Base-by-base conservation (phyloP, 1,284 basidiomycete species). In the Ceratobasidium sp. region DNA sequence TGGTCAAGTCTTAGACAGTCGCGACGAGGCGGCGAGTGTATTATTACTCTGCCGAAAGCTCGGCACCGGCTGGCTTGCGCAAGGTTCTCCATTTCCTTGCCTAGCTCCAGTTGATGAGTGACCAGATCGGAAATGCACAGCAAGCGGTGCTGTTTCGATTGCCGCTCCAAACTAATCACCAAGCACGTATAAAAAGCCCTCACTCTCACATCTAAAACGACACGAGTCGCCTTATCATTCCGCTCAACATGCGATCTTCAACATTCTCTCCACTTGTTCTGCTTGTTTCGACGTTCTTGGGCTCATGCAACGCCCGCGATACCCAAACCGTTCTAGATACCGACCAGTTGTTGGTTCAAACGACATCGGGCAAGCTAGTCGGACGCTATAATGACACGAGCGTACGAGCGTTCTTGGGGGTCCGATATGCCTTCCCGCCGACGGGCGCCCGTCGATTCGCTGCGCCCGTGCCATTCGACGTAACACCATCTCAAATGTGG, bases 401-500 rank as follows among this genome's bases (percentile, higher is more conserved):
- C 16, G 52, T 34, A 5, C 52, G 52, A 55, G 52, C 52, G 12
- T 55, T 55, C 30, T 30, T 55, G 3, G 52, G 52, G 16, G 52
- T 55, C 32, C 52, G 28, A n/a, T 55, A 55, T 34, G 52, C 52
- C 28, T 55, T 34, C 28, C 52, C 52, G 9, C 52, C 52, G 18
- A 55, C 52, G 3, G 52, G 52, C 12, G 30, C 16, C 10, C 52
- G 52, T n/a, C 52, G 52, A 12, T 55, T 55, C n/a, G 52, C 52
- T 21, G 52, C 52, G 8, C 52, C 52, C 5, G 52, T 55, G 52
- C 52, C 52, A 32, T 55, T 55, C 18, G 52, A 55, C 30, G 52
- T 55, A 16, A 9, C 8, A 2, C 16, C 52, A 0, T 26, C 18
- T 18, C 28, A 32, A 14, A 34, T 55, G 52, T 32, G 52, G 52